phyloP scores from a whole-genome alignment of 140 eudicot species.

The Eryngium alpinum region DNA sequence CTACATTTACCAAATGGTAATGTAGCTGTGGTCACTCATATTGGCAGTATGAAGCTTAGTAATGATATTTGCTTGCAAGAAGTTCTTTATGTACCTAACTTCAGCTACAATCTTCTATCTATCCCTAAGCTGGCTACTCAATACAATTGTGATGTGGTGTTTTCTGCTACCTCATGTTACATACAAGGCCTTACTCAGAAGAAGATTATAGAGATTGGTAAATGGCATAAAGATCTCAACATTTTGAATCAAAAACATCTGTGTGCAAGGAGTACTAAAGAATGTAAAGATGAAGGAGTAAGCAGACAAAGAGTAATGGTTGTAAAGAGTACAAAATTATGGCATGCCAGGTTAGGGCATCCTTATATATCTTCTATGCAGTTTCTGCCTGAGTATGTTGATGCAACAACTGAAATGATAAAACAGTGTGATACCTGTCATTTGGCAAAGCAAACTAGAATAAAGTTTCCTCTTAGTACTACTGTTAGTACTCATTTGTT shows the following conservation, averaged over 20 bases:
- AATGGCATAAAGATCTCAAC: background rate
- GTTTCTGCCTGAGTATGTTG: background rate
- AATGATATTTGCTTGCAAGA: too few relatives aligned
- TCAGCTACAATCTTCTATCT: background rate
- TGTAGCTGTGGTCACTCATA: too few relatives aligned
- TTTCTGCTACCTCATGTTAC: background rate
- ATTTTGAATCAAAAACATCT: background rate
- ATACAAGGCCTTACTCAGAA: background rate
- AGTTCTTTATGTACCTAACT: background rate
- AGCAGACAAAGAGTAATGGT: too few relatives aligned
- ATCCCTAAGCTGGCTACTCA: background rate
- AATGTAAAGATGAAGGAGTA: too few relatives aligned
- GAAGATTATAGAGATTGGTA: background rate
- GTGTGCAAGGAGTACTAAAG: background rate
- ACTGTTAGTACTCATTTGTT: background rate
- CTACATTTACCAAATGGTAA: background rate
- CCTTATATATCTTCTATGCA: too few relatives aligned
- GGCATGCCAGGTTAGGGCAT: background rate
- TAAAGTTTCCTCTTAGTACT: background rate
- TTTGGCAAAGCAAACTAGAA: background rate
- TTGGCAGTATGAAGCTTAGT: background rate
- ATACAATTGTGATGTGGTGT: background rate
- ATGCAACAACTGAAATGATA: background rate
- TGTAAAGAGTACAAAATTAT: too few relatives aligned
- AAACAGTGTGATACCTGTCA: background rate